Base-by-base conservation (phyloP, 257 asterid genomes). In the Craterostigma plantagineum region DNA sequence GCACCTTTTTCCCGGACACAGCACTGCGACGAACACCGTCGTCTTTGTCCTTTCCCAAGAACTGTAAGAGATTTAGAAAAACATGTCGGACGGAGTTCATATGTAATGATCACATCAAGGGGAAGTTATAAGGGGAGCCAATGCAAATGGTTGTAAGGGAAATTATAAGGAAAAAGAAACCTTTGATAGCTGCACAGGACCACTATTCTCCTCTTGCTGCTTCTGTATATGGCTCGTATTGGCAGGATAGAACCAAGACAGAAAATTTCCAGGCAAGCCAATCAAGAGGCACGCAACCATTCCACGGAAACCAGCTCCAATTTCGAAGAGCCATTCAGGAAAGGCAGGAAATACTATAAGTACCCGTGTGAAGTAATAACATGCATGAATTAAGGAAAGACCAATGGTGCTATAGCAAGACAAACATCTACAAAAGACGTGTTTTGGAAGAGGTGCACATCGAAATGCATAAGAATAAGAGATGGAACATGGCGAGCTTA, bases 171-270 rank as follows among this genome's bases (percentile, higher is more conserved):
- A n/a, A 9, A 14, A 16, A 33, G 11, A 38, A 43, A 82, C 95
- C 95, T 87, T 87, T 5, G 95, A 87, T 30, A 87, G 95, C 76
- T 66, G 95, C 70, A 87, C 95, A 57, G 98, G 98, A 61, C 92
- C 81, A 52, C 93, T 70, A 56, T 59, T 58, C 61, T 74, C 79
- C 50, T 66, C 80, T 59, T 78, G 72, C 71, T 70, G 70, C 77
- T 82, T 87, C 95, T 87, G 79, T 63, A 74, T 65, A 62, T 55
- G 53, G 65, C 95, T 81, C 95, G 60, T 65, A 76, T 54, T 75
- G 83, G 69, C 91, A 78, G 68, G 80, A 66, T 48, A 68, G 64
- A 58, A 69, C 59, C 67, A 65, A 66, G 72, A 68, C 65, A 81
- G 30, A 66, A 61, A 75, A 69, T 68, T 72, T 51, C 64, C 68